phyloP scores from a whole-genome alignment of 495 filamentous ascomycete genomes.

The Pyronema domesticum region DNA sequence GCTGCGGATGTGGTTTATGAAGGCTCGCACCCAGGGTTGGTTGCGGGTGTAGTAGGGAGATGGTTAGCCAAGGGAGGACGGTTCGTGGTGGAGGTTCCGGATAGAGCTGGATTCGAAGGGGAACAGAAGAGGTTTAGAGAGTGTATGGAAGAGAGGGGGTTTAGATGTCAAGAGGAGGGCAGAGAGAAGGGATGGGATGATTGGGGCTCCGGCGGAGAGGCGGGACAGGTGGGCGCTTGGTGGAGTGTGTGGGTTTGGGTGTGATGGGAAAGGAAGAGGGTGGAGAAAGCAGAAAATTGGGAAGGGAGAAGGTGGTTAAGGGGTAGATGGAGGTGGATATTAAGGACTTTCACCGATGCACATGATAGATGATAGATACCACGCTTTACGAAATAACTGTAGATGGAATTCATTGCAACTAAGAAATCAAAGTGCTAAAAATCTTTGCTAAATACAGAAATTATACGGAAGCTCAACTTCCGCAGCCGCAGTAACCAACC shows the following conservation, averaged over 20 bases:
- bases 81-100: conserved; percentile 47
- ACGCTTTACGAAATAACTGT: too few species aligned
- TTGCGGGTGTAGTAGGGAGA: conserved; percentile 38
- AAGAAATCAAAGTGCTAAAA: too few species aligned
- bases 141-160: conserved; percentile 35
- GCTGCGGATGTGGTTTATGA: conserved; percentile 60
- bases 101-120: conserved; percentile 39
- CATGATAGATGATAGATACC: too few species aligned
- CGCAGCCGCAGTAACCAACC: too few species aligned
- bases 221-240: conserved; percentile 40
- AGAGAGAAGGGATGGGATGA: conserved; percentile 52
- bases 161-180: conserved; percentile 39
- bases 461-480: too few species aligned
- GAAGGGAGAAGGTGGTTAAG: too few species aligned
- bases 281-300: too few species aligned
- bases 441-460: too few species aligned
- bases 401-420: too few species aligned
- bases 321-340: too few species aligned
- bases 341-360: too few species aligned
- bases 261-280: too few species aligned
- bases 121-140: conserved; percentile 38
- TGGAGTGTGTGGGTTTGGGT: conserved; percentile 28
- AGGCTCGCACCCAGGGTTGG: conserved; percentile 41
- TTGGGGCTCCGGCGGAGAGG: conserved; percentile 36
- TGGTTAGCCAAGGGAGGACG: conserved; percentile 38